These are phyloP conservation scores for Russula emetica DNA, from an alignment of 768 basidiomycete genomes.

Conservation along the genomic window DNA sequence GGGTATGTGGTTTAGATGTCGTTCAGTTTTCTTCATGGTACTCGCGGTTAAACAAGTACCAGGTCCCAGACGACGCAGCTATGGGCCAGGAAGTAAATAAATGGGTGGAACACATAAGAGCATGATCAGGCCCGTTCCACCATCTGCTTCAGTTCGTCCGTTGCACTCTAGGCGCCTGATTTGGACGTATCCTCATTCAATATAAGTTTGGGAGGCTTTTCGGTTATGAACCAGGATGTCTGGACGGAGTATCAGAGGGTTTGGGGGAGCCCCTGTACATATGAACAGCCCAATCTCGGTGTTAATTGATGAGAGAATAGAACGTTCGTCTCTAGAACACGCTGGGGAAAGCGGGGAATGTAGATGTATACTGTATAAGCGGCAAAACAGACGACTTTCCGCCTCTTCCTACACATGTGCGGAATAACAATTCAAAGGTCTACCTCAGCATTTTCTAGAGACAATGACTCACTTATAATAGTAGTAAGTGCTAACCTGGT, in stretches of 20 bases:
- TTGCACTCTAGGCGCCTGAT: background rate
- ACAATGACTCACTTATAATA: constrained; percentile 2
- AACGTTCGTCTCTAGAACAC: constrained; percentile 2
- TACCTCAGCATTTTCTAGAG: background rate
- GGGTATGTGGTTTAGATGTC: background rate
- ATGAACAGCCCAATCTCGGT: background rate
- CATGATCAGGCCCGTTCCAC: background rate
- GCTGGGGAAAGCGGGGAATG: background rate
- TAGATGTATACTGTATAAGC: background rate
- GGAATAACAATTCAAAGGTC: background rate
- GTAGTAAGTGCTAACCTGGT: background rate
- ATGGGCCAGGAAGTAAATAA: background rate
- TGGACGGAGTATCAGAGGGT: background rate
- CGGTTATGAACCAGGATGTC: background rate
- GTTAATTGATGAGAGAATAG: background rate
- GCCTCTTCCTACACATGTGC: too few species aligned
- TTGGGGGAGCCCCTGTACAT: background rate
- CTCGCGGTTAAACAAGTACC: background rate
- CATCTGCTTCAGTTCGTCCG: background rate
- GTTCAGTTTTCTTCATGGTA: background rate
- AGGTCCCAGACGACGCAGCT: background rate
- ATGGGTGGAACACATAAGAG: background rate
- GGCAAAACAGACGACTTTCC: background rate
- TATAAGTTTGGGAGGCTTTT: background rate
- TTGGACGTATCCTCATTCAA: background rate